These are phyloP conservation scores for Ganoderma leucocontextum DNA, from an alignment of 1,284 basidiomycete species.

Conservation along the genomic window DNA sequence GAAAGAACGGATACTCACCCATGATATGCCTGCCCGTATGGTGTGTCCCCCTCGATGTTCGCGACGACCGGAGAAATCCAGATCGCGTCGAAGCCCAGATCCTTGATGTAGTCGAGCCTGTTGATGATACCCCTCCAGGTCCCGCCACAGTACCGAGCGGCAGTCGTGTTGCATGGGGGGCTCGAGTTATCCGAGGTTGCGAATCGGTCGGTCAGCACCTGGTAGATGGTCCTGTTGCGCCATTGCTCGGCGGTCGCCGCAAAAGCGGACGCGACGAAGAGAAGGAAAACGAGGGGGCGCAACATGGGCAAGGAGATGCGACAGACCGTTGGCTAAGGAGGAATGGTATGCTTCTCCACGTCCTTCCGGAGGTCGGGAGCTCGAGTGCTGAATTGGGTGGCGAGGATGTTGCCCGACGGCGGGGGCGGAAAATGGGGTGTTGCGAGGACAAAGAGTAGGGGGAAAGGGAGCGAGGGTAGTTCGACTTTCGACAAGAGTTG, in stretches of 20 bases:
- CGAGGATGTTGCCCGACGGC: background rate
- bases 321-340: background rate
- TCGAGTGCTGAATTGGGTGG: background rate
- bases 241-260: constrained; percentile 39
- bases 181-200: constrained; percentile 63
- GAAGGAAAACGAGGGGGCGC: constrained; percentile 16
- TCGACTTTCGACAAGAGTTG: background rate
- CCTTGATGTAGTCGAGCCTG: constrained; percentile 82
- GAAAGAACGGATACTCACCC: constrained; percentile 43
- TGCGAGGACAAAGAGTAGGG: background rate
- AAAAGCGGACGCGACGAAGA: constrained; percentile 34
- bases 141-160: constrained; percentile 75
- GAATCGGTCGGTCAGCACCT: constrained; percentile 72
- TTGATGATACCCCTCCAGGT: constrained; percentile 79
- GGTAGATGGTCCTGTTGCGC: constrained; percentile 34
- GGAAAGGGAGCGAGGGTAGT: background rate
- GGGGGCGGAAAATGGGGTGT: background rate
- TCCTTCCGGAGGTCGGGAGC: background rate
- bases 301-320: constrained; percentile 9
- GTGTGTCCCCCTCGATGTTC: constrained; percentile 73
- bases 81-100: constrained; percentile 80
- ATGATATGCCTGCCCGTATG: constrained; percentile 75
- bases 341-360: background rate
- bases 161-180: constrained; percentile 59
- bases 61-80: constrained; percentile 75